phyloP scores from a whole-genome alignment of 139 green algal genomes.

The Dunaliella sp. region DNA sequence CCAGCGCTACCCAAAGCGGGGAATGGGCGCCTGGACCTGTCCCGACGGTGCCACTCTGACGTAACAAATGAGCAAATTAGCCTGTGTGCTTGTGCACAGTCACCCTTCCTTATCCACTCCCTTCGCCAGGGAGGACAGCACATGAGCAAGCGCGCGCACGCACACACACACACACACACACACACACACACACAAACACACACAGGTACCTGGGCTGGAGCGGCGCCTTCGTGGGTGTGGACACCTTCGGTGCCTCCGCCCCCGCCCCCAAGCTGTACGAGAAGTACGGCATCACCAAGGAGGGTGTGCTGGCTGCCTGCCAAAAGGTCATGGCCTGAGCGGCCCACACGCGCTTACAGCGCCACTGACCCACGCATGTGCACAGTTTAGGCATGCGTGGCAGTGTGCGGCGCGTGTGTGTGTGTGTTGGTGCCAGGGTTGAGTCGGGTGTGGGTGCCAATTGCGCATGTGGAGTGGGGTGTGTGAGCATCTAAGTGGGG shows the following conservation, averaged over 20 bases:
- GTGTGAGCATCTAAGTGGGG: background rate
- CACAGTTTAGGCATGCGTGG: background rate
- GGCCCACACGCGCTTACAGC: no score
- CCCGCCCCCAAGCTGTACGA: slow-evolving; percentile 89
- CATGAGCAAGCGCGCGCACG: no score
- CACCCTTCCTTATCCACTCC: no score
- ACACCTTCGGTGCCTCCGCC: slow-evolving; percentile 92
- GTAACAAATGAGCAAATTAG: no score
- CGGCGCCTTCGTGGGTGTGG: slow-evolving; percentile 84
- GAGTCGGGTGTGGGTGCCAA: no score
- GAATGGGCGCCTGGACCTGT: background rate
- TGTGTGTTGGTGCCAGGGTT: background rate
- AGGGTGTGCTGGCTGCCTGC: slow-evolving; percentile 69
- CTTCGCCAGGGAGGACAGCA: no score
- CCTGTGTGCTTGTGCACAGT: no score
- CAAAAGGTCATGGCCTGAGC: slow-evolving; percentile 52
- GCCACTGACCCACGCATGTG: background rate
- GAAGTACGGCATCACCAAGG: slow-evolving; percentile 92
- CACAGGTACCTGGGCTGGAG: slow-evolving; percentile 75
- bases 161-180: no score
- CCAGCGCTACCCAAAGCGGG: background rate
- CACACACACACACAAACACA: no score
- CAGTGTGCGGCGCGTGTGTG: background rate
- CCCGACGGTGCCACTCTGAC: no score
- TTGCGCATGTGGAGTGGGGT: background rate